Evolutionary conservation across 2,329 filamentous ascomycete genomes (phyloP).

Genomic region (Acarospora socialis): DNA sequence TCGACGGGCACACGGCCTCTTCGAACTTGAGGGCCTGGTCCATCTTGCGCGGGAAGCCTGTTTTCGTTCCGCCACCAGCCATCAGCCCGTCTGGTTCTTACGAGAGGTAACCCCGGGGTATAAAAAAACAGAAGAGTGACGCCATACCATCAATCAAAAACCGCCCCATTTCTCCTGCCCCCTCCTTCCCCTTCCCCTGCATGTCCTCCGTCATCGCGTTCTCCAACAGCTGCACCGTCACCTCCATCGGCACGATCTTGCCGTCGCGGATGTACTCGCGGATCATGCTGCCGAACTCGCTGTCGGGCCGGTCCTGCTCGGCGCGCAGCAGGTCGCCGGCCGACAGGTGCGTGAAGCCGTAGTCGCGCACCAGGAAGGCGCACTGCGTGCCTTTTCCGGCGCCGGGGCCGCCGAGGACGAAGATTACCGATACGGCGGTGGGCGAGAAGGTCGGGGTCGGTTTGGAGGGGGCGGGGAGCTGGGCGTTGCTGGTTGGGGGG

Average conservation of each 20-base stretch:
- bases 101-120: background rate
- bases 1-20: slow-evolving; percentile 66
- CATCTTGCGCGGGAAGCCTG: slow-evolving; percentile 87
- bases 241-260: slow-evolving; percentile 96
- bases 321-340: slow-evolving; percentile 87
- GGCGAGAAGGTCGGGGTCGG: slow-evolving; percentile 57
- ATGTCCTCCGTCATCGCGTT: slow-evolving; percentile 66
- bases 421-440: slow-evolving; percentile 74
- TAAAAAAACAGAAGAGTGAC: background rate
- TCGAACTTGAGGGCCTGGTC: slow-evolving; percentile 95
- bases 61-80: background rate
- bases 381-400: slow-evolving; percentile 97
- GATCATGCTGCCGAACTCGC: slow-evolving; percentile 86
- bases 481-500: slow-evolving; percentile 24
- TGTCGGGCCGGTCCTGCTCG: slow-evolving; percentile 76
- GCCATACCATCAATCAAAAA: slow-evolving; percentile 16
- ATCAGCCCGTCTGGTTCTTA: background rate
- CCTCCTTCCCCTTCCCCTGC: background rate
- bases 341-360: slow-evolving; percentile 83
- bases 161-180: background rate
- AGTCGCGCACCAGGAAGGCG: slow-evolving; percentile 69
- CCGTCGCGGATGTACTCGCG: slow-evolving; percentile 86
- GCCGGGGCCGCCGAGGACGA: slow-evolving; percentile 89
- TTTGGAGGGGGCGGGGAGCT: slow-evolving; percentile 39
- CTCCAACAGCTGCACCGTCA: slow-evolving; percentile 84